Base-by-base conservation (phyloP, 805 yeast genomes). In the Middelhovenomyces tepae region DNA sequence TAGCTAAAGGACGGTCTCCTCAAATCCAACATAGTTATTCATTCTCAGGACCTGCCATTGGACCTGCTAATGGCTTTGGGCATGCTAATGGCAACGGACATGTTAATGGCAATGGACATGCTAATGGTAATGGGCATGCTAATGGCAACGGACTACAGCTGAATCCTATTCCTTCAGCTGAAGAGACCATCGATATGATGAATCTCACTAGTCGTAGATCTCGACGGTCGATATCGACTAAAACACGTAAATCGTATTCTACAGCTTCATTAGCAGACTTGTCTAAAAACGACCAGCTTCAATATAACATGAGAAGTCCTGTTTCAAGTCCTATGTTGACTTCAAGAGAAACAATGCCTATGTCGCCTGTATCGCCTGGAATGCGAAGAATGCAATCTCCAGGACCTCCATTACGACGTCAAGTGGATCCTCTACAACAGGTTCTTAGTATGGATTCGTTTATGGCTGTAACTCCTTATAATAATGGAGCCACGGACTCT, bases 11-110 rank as follows among this genome's bases (percentile, higher is more conserved):
- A n/a, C 19, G 17, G 10, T 9, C 17, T 10, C 19, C 7, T 8
- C 13, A 9, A 5, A 7, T n/a, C 10, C 17, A 13, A 7, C 7
- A 14, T 26, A 13, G 19, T 5, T 26, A 26, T n/a, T 7, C 11
- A 13, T 11, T 11, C 13, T 13, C 16, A 24, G 5, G 20, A 6
- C 17, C 17, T 5, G 20, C 29, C 10, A 13, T 16, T 5, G 14
- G n/a, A 16, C 19, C 29, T 26, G 20, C 19, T 64, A 64, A 49
- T 51, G 63, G 9, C 36, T 16, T 18, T 14, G 24, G 26, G n/a
- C 36, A 13, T 10, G 16, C 25, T 5, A 11, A n/a, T 9, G 26
- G 7, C 5, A 28, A 28, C 13, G 28, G 32, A 17, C 9, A 11
- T 25, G 28, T 9, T 9, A 9, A 25, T 13, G 11, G 9, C 9